Evolutionary conservation across 1,284 basidiomycete genomes (phyloP).

Genomic region (Tremellales sp.): DNA sequence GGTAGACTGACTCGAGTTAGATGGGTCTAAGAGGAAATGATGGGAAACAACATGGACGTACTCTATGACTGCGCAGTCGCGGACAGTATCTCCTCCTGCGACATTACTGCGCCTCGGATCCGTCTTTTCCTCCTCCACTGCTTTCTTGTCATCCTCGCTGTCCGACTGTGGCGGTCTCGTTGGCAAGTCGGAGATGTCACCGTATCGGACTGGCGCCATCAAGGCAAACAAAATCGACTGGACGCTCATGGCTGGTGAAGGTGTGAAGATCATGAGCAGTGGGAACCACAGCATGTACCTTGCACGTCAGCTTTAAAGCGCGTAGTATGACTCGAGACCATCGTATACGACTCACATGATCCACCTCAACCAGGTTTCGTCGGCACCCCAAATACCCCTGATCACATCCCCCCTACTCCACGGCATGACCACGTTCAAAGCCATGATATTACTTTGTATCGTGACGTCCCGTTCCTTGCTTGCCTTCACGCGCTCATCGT

Average conservation of each 20-base stretch:
- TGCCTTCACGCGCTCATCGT: conserved; percentile 6
- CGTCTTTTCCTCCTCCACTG: conserved; percentile 12
- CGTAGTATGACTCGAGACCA: too few species aligned
- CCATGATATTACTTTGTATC: conserved; percentile 43
- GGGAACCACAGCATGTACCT: conserved; percentile 42
- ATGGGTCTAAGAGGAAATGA: not conserved
- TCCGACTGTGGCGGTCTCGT: conserved; percentile 10
- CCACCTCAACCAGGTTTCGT: conserved; percentile 16
- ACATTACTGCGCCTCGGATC: conserved; percentile 29
- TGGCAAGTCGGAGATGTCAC: conserved; percentile 12
- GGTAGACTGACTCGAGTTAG: conserved; percentile 21
- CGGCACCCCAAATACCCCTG: conserved; percentile 23
- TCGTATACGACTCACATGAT: conserved; percentile 36
- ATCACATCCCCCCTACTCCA: conserved; percentile 44
- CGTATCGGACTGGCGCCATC: conserved; percentile 38
- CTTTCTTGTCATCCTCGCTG: too few species aligned
- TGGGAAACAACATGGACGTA: conserved; percentile 19
- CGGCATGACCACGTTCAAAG: conserved; percentile 41
- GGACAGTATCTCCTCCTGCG: conserved; percentile 39
- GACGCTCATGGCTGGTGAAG: conserved; percentile 30
- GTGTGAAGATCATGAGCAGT: conserved; percentile 39
- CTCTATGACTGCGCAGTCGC: conserved; percentile 44
- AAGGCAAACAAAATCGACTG: conserved; percentile 44
- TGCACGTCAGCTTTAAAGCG: not conserved
- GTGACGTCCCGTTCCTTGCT: conserved; percentile 28